These are phyloP conservation scores for Teratosphaeria nubilosa DNA, from an alignment of 2,329 filamentous ascomycete genomes.

Conservation along the genomic window DNA sequence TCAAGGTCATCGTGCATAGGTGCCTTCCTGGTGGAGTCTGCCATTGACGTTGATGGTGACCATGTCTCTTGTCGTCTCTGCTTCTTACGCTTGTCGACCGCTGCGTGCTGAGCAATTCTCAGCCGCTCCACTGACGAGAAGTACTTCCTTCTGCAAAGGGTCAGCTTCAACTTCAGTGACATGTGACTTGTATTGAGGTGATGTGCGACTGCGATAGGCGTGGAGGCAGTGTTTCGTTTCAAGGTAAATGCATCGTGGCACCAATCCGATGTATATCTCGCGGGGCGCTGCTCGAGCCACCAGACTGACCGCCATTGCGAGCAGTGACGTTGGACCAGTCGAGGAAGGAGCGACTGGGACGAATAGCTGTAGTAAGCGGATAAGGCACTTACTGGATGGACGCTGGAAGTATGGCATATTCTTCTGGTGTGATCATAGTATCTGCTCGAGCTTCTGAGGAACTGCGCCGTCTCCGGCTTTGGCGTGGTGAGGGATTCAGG, in stretches of 20 bases:
- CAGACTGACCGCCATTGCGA: slow-evolving; percentile 1
- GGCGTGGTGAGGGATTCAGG: neutral
- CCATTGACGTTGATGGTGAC: slow-evolving; percentile 16
- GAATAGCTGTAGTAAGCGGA: neutral
- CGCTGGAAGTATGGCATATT: slow-evolving; percentile 32
- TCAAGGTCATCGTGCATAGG: neutral
- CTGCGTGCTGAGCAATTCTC: slow-evolving; percentile 49
- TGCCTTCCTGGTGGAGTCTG: slow-evolving; percentile 19
- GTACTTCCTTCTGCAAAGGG: slow-evolving; percentile 46
- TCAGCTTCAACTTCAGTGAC: slow-evolving; percentile 7
- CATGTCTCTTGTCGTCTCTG: slow-evolving; percentile 11
- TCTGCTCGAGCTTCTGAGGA: slow-evolving; percentile 4
- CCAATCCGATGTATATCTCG: slow-evolving; percentile 2
- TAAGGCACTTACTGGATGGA: slow-evolving; percentile 33
- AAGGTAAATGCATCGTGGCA: neutral
- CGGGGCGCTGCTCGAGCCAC: slow-evolving; percentile 2
- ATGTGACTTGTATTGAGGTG: neutral
- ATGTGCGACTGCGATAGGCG: neutral
- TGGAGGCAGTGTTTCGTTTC: slow-evolving; percentile 1
- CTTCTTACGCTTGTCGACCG: slow-evolving; percentile 21
- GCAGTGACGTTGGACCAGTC: slow-evolving; percentile 9
- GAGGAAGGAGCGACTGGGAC: neutral
- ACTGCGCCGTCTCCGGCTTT: slow-evolving; percentile 3
- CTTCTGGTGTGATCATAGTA: slow-evolving; percentile 23
- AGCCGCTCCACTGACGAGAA: slow-evolving; percentile 64